Conservation (phyloP, 176 grass and related monocot genomes). For the Urochloa ruziziensis region DNA sequence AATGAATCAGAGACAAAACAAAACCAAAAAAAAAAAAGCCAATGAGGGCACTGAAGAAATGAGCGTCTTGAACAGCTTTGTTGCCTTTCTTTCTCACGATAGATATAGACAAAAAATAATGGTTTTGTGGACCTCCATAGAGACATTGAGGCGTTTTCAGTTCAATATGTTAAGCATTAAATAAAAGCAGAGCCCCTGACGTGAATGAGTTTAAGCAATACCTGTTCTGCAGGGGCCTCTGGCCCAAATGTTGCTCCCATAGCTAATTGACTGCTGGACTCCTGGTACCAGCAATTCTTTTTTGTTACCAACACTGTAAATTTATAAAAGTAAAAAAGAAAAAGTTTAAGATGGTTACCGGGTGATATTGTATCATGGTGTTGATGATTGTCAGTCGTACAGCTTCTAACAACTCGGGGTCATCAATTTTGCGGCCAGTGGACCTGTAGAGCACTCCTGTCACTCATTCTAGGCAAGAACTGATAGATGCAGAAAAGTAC, state of each 20-base stretch:
- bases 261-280: conserved; percentile 92
- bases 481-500: conserved; percentile 39
- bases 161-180: conserved; percentile 6
- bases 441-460: conserved; percentile 73
- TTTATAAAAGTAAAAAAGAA: conserved; percentile 17
- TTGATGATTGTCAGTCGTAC: conserved; percentile 96
- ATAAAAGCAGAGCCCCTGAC: neutral
- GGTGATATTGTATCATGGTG: conserved; percentile 91
- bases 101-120: conserved; percentile 6
- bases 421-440: conserved; percentile 90
- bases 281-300: conserved; percentile 62
- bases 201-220: conserved; percentile 29
- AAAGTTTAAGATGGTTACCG: conserved; percentile 51
- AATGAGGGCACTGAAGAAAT: neutral
- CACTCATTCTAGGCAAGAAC: conserved; percentile 60
- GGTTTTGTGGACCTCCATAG: neutral
- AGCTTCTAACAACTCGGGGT: conserved; percentile 92
- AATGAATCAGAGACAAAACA: neutral
- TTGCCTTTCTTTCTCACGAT: neutral
- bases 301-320: neutral
- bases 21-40: conserved; percentile 1
- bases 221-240: conserved; percentile 65
- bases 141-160: neutral
- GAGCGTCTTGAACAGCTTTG: neutral
- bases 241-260: conserved; percentile 94